Percentiles rank a stretch among this genome's conserved stretches.
These are phyloP conservation scores for Penicillium daleae DNA, from an alignment of 495 filamentous ascomycete species.

Conservation along the genomic window DNA sequence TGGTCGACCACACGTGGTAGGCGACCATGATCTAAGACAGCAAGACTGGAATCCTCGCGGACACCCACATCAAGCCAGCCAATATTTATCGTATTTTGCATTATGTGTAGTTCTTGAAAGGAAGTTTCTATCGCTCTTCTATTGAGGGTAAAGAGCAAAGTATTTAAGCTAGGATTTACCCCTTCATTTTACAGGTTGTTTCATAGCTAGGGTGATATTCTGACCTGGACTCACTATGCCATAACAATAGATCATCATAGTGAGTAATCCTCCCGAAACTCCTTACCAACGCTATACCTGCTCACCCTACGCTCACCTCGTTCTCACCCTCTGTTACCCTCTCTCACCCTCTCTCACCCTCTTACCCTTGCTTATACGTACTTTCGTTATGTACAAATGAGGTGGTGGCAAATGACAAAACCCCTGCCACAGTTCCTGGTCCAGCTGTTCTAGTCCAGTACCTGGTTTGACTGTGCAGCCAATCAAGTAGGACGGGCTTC, in stretches of 20 bases:
- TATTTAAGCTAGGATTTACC: slow-evolving; percentile 1
- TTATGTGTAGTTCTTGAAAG: background rate
- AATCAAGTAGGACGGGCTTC: background rate
- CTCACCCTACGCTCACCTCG: background rate
- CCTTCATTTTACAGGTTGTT: background rate
- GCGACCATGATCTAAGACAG: slow-evolving; percentile 22
- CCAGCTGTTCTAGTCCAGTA: background rate
- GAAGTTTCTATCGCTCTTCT: background rate
- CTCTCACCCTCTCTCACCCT: background rate
- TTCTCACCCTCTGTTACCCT: background rate
- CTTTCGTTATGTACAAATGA: background rate
- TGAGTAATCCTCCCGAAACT: background rate
- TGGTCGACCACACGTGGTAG: slow-evolving; percentile 17
- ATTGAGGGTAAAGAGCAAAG: background rate
- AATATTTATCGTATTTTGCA: slow-evolving; percentile 18
- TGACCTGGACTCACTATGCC: background rate
- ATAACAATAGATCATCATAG: background rate
- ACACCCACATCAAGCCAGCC: slow-evolving; percentile 27
- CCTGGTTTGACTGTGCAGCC: background rate
- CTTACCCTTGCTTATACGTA: too few relatives aligned
- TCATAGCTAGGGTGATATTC: slow-evolving; percentile 1
- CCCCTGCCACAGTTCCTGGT: background rate
- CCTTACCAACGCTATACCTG: background rate
- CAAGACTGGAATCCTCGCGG: slow-evolving; percentile 15
- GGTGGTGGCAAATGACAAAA: background rate